Conservation (phyloP, 2,329 filamentous ascomycete genomes). For the Aureobasidium sp. region DNA sequence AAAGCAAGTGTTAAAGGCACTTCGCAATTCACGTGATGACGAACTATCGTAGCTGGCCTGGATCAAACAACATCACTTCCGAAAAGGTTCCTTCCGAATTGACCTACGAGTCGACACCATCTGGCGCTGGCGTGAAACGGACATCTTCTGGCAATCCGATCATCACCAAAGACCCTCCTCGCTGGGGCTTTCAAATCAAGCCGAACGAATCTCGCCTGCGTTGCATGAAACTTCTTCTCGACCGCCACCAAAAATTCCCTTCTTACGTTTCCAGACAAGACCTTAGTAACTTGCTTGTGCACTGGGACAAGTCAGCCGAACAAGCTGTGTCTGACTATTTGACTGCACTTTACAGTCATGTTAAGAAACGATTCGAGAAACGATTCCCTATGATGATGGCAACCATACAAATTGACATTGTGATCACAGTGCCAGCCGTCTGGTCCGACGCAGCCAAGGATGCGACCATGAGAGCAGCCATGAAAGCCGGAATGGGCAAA, state of each 20-base stretch:
- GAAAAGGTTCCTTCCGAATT: constrained; percentile 81
- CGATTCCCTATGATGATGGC: constrained; percentile 48
- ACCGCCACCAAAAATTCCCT: constrained; percentile 70
- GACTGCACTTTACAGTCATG: constrained; percentile 65
- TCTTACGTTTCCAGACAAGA: constrained; percentile 73
- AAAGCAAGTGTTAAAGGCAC: no score
- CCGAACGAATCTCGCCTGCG: constrained; percentile 67
- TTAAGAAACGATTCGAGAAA: constrained; percentile 65
- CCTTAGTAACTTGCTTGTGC: constrained; percentile 58
- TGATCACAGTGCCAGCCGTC: constrained; percentile 73
- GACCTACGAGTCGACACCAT: constrained; percentile 38
- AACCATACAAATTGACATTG: constrained; percentile 66
- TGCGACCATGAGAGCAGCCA: constrained; percentile 67
- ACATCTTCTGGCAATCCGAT: background rate
- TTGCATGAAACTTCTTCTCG: constrained; percentile 78
- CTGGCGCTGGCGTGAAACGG: constrained; percentile 35
- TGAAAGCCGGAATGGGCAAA: constrained; percentile 68
- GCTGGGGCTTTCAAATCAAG: constrained; percentile 79
- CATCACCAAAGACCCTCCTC: constrained; percentile 25
- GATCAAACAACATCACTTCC: constrained; percentile 74
- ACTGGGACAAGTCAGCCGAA: constrained; percentile 66
- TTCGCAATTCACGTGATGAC: no score
- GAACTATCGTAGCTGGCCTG: constrained; percentile 51
- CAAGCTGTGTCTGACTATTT: constrained; percentile 75
- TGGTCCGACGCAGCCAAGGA: constrained; percentile 85